Base-by-base conservation (phyloP, 2,329 filamentous ascomycete genomes). In the Fusarium mundagurra region DNA sequence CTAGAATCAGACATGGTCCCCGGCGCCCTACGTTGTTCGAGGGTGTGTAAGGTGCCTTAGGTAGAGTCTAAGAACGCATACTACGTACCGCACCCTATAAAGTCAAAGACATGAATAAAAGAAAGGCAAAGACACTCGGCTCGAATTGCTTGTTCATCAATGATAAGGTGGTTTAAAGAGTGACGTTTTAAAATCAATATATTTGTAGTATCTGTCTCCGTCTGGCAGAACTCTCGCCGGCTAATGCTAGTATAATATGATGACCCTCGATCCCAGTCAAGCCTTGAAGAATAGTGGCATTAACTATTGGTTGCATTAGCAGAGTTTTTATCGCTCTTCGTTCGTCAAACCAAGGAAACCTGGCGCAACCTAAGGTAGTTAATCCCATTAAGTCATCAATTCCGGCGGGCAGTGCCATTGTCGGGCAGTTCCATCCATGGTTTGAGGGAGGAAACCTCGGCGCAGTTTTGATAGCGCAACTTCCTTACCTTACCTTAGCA, bases 331-430 rank as follows among this genome's bases (percentile, higher is more conserved):
- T 51, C 67, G 47, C 62, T 57, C 57, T 73, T 58, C 54, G 45
- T 71, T 51, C 43, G 18, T 29, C 44, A 59, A 62, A 45, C 57
- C 27, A 34, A 69, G 33, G 38, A 71, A 74, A 69, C 44, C 51
- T 59, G 67, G 67, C 53, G 59, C 60, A 47, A 58, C 38, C 36
- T 38, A 38, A 11, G n/a, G n/a, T n/a, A n/a, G n/a, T 33, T 54
- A 29, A 54, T n/a, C 29, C 39, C 63, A 69, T 66, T 66, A 58
- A 75, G 71, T 69, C 60, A 54, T 64, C 39, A 70, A 69, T 69
- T 50, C 27, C 50, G 36, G 43, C 48, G 50, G 62, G 38, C 44
- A 34, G 38, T 54, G 22, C 48, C 44, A 29, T 22, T 38, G 34
- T 8, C 16, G 17, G 18, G 20, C 34, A 38, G 33, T 67, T 51